These are phyloP conservation scores for Corynespora cassiicola DNA, from an alignment of 2,329 filamentous ascomycete species.

Conservation along the genomic window DNA sequence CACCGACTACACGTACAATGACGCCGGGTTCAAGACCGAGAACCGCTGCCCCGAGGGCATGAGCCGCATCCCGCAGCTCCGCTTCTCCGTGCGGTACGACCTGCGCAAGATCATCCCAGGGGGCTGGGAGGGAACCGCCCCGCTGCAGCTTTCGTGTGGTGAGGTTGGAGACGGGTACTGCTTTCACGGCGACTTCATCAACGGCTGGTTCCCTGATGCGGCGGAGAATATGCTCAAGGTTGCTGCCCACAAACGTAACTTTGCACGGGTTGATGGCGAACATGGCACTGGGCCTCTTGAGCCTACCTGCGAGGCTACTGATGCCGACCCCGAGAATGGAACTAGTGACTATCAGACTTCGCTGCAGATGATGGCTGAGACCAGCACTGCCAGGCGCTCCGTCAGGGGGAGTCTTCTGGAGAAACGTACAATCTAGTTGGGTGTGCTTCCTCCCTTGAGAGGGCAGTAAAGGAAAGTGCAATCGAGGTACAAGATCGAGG, in stretches of 20 bases:
- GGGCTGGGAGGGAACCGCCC: slow-evolving; percentile 48
- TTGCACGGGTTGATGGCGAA: slow-evolving; percentile 33
- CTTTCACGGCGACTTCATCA: slow-evolving; percentile 52
- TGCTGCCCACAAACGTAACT: slow-evolving; percentile 30
- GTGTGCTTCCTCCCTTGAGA: too few relatives aligned
- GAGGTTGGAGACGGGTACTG: slow-evolving; percentile 36
- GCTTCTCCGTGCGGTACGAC: slow-evolving; percentile 53
- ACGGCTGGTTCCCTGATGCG: slow-evolving; percentile 47
- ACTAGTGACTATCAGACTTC: slow-evolving; percentile 45
- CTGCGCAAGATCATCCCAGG: slow-evolving; percentile 45
- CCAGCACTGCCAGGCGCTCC: too few relatives aligned
- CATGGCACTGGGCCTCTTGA: slow-evolving; percentile 31
- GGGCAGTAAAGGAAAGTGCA: too few relatives aligned
- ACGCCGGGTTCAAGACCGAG: neutral
- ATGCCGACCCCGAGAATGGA: slow-evolving; percentile 45
- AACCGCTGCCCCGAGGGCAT: slow-evolving; percentile 44
- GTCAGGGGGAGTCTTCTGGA: too few relatives aligned
- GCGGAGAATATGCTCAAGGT: slow-evolving; percentile 45
- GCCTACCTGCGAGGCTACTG: slow-evolving; percentile 34
- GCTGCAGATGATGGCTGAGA: slow-evolving; percentile 16
- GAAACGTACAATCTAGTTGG: too few relatives aligned
- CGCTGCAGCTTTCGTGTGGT: slow-evolving; percentile 46
- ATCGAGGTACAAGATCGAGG: too few relatives aligned
- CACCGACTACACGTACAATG: slow-evolving; percentile 26
- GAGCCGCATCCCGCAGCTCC: slow-evolving; percentile 49